Conservation (phyloP, 208 protist species). For the Sergeia podlipaevii region DNA sequence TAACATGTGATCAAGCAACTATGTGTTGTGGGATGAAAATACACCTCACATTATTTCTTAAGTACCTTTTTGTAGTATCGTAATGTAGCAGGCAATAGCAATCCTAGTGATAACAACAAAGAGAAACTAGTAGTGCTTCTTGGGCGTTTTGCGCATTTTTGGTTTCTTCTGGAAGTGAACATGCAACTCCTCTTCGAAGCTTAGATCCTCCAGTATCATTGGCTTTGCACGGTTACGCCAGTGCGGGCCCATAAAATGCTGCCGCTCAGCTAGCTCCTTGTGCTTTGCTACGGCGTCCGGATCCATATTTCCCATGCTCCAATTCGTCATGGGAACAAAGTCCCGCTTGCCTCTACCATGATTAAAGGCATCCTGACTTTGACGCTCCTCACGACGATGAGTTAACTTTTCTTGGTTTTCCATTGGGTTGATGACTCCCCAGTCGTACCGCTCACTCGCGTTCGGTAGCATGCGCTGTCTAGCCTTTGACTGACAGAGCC, state of each 20-base stretch:
- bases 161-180: slow-evolving; percentile 84
- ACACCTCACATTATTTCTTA: no score
- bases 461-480: slow-evolving; percentile 75
- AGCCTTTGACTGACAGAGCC: slow-evolving; percentile 81
- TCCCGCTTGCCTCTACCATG: slow-evolving; percentile 74
- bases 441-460: slow-evolving; percentile 81
- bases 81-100: no score
- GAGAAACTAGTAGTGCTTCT: slow-evolving; percentile 73
- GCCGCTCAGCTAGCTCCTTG: slow-evolving; percentile 83
- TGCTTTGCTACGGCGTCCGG: slow-evolving; percentile 79
- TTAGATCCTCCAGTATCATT: slow-evolving; percentile 82
- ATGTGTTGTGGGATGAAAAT: no score
- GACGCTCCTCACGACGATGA: slow-evolving; percentile 44
- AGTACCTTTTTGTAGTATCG: no score
- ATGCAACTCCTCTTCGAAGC: slow-evolving; percentile 87
- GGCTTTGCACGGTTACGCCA: slow-evolving; percentile 81
- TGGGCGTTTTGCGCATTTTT: slow-evolving; percentile 88
- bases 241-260: slow-evolving; percentile 87
- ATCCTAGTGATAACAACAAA: slow-evolving; percentile 8
- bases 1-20: no score
- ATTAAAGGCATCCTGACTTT: slow-evolving; percentile 76
- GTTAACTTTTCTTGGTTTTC: slow-evolving; percentile 71
- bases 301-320: slow-evolving; percentile 88
- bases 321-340: slow-evolving; percentile 93
- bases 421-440: slow-evolving; percentile 80